A percentile compares a stretch with the other conserved stretches of the same genome.
These are phyloP conservation scores for Arbutus unedo DNA, from an alignment of 148 eudicot genomes.

Conservation along the genomic window DNA sequence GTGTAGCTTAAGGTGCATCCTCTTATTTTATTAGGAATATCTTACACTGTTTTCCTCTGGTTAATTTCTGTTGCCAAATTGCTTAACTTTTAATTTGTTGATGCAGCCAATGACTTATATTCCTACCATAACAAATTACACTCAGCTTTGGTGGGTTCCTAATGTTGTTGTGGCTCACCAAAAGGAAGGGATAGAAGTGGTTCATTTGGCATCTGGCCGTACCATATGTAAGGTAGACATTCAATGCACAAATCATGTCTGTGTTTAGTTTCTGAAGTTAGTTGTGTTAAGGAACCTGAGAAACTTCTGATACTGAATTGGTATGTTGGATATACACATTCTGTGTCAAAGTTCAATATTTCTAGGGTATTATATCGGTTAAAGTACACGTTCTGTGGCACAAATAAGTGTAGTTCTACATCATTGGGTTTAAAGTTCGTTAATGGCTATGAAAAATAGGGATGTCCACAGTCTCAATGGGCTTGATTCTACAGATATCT, in stretches of 20 bases:
- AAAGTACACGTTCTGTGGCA: background rate
- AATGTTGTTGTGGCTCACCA: conserved; percentile 96
- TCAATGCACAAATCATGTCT: background rate
- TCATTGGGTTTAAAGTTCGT: background rate
- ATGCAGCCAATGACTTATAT: conserved; percentile 64
- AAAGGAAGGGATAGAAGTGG: conserved; percentile 97
- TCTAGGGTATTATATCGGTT: background rate
- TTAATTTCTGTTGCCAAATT: background rate
- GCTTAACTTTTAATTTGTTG: conserved; percentile 13
- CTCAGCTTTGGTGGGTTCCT: conserved; percentile 99
- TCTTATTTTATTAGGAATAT: conserved; percentile 12
- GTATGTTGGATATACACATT: background rate
- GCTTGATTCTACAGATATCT: background rate
- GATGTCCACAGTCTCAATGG: background rate
- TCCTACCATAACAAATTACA: conserved; percentile 92
- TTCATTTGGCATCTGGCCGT: conserved; percentile 97
- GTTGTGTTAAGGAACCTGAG: background rate
- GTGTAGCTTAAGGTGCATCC: background rate
- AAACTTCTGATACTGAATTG: background rate
- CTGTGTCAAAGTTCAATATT: background rate
- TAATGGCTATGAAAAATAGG: background rate
- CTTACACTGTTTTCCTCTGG: background rate
- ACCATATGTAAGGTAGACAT: conserved; percentile 79
- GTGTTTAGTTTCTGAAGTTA: background rate
- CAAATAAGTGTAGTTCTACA: background rate